Conservation (phyloP, 1,284 basidiomycete species). For the Pseudozyma pruni region DNA sequence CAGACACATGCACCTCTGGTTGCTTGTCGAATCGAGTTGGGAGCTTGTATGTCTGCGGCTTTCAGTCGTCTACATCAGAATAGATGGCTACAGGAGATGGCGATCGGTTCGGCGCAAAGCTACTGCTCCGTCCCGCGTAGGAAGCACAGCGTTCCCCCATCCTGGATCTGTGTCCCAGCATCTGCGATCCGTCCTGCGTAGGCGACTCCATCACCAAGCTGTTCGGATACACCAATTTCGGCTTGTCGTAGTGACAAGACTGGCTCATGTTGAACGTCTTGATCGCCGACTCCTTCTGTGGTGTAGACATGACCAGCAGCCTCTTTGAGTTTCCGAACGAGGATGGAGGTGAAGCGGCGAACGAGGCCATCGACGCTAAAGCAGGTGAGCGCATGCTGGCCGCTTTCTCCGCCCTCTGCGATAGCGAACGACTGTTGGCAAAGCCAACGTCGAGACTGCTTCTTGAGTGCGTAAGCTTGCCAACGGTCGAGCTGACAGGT, state of each 20-base stretch:
- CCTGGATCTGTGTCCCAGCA: constrained; percentile 1
- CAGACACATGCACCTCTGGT: too few species aligned
- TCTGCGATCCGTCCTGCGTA: constrained; percentile 10
- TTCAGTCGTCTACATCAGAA: constrained; percentile 27
- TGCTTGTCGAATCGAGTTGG: too few species aligned
- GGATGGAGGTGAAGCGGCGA: constrained; percentile 9
- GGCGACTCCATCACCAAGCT: constrained; percentile 37
- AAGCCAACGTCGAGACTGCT: not conserved
- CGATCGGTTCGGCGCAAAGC: constrained; percentile 16
- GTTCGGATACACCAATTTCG: constrained; percentile 25
- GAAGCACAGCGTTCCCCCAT: constrained; percentile 24
- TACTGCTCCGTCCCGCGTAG: constrained; percentile 20
- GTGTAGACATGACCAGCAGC: constrained; percentile 39
- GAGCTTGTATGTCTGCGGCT: too few species aligned
- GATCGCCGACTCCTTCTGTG: constrained; percentile 21
- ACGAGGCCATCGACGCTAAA: constrained; percentile 7
- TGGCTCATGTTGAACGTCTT: constrained; percentile 8
- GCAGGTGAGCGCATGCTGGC: constrained; percentile 7
- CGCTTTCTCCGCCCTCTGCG: constrained; percentile 4
- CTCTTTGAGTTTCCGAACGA: constrained; percentile 9
- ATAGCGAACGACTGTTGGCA: not conserved
- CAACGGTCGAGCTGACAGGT: not conserved
- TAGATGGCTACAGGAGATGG: constrained; percentile 21
- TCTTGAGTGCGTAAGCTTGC: not conserved
- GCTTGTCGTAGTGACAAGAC: constrained; percentile 18